Evolutionary conservation across 2,329 filamentous ascomycete genomes (phyloP), one percentile per base, ranked within the genome.

Genomic region (Colletotrichum coccodes): DNA sequence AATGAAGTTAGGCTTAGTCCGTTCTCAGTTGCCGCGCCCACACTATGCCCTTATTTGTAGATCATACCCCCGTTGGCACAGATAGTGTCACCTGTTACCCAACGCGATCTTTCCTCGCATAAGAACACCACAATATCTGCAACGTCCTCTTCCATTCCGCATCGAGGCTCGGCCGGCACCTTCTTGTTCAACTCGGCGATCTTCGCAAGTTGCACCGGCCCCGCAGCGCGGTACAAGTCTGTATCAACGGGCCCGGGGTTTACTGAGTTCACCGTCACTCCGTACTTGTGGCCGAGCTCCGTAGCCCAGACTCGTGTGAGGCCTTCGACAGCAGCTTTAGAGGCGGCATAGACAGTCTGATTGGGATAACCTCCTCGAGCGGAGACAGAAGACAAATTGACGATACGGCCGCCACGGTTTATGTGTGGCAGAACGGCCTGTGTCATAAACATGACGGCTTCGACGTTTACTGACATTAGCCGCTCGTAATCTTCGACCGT

Each of bases 281-380:
- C 73, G 4, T 77, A 71, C 0, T 65, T 70, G 16, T 75, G 77
- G 14, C 77, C 78, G 0, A 79, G 73, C 52, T 79, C 78, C 34
- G 74, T 75, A 0, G 77, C 77, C 77, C 75, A 78, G 0, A 74
- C 74, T 2, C 77, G 73, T 1, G 68, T 71, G 2, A 77, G 38
- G 1, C 74, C 74, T 54, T 79, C 78, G 28, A 74, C 64, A 0
- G 79, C 79, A 8, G 78, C 79, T 57, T 81, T 81, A 0, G 77
- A 78, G 2, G 78, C 73, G 0, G 72, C 76, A 36, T 82, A 81
- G 0, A 81, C 75, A 0, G 77, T 75, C 38, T 78, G 71, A 0
- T 68, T 72, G 1, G 76, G 67, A 2, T 76, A 69, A 1, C 78
- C 79, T 3, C 77, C 62, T 1, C 77, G 72, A 1, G 78, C 77